These are phyloP conservation scores for Talaromyces atroroseus DNA, from an alignment of 2,329 filamentous ascomycete genomes.

Conservation along the genomic window DNA sequence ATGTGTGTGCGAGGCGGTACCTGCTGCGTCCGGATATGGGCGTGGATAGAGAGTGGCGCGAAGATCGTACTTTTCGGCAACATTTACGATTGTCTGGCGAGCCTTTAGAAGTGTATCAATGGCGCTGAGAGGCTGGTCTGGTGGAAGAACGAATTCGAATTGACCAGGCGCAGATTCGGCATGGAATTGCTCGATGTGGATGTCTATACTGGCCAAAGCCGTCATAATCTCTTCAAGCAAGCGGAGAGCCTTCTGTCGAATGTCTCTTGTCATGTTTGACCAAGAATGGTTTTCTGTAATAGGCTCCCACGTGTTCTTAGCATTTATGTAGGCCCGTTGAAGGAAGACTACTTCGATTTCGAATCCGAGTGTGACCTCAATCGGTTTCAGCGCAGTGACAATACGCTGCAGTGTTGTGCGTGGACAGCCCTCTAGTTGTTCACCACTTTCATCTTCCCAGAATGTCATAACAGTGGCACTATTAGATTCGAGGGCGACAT, in stretches of 20 bases:
- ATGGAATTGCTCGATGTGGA: slow-evolving; percentile 68
- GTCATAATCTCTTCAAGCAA: slow-evolving; percentile 62
- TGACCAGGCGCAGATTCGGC: slow-evolving; percentile 68
- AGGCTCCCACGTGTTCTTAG: slow-evolving; percentile 36
- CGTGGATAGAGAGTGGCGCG: slow-evolving; percentile 70
- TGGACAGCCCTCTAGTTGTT: slow-evolving; percentile 56
- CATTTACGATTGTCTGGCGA: slow-evolving; percentile 61
- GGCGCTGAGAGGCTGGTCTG: slow-evolving; percentile 58
- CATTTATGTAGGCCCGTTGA: slow-evolving; percentile 37
- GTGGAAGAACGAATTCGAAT: slow-evolving; percentile 69
- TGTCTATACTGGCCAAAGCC: slow-evolving; percentile 55
- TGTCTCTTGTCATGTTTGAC: slow-evolving; percentile 60
- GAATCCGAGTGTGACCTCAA: slow-evolving; percentile 66
- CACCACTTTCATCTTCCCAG: slow-evolving; percentile 56
- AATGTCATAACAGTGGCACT: slow-evolving; percentile 64
- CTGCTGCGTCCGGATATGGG: slow-evolving; percentile 53
- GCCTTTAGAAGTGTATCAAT: slow-evolving; percentile 68
- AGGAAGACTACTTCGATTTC: slow-evolving; percentile 77
- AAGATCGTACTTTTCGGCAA: slow-evolving; percentile 58
- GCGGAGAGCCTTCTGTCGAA: slow-evolving; percentile 47
- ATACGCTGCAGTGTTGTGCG: slow-evolving; percentile 56
- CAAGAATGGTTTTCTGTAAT: slow-evolving; percentile 64
- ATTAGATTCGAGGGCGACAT: slow-evolving; percentile 50
- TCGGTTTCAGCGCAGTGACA: slow-evolving; percentile 46
- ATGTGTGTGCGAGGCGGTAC: slow-evolving; percentile 65